Conservation (phyloP, 2,329 filamentous ascomycete genomes). For the Pseudogymnoascus sp. region DNA sequence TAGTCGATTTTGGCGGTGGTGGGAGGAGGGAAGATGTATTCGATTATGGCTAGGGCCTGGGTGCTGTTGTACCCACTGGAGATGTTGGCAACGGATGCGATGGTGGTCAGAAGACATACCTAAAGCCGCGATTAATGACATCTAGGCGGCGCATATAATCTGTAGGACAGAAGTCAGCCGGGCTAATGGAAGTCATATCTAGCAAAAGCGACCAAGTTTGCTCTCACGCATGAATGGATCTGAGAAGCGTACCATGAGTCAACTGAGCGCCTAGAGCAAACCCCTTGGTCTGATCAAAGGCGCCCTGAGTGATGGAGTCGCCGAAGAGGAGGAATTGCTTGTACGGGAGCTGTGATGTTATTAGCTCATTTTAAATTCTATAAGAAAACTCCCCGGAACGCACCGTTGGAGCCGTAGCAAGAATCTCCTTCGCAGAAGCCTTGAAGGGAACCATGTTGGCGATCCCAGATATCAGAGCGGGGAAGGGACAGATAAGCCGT, state of each 20-base stretch:
- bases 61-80: constrained; percentile 67
- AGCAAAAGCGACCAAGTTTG: neutral
- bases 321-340: constrained; percentile 73
- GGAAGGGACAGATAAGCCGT: neutral
- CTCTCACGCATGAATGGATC: neutral
- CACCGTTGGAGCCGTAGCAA: neutral
- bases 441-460: neutral
- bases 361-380: neutral
- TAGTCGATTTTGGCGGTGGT: constrained; percentile 54
- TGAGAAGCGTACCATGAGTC: constrained; percentile 46
- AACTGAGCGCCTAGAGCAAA: constrained; percentile 69
- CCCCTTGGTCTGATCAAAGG: constrained; percentile 51
- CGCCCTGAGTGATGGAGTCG: constrained; percentile 75
- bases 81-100: neutral
- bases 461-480: neutral
- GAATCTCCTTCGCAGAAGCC: neutral
- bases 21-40: constrained; percentile 62
- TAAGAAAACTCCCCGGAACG: neutral
- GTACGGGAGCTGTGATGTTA: neutral
- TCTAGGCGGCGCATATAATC: constrained; percentile 72
- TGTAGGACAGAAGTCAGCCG: constrained; percentile 28
- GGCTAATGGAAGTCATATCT: neutral
- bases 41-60: constrained; percentile 61
- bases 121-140: constrained; percentile 80
- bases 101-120: constrained; percentile 29